Evolutionary conservation across 2,329 filamentous ascomycete genomes (phyloP), one percentile per base, ranked within the genome.

Genomic region (Phoma herbarum): DNA sequence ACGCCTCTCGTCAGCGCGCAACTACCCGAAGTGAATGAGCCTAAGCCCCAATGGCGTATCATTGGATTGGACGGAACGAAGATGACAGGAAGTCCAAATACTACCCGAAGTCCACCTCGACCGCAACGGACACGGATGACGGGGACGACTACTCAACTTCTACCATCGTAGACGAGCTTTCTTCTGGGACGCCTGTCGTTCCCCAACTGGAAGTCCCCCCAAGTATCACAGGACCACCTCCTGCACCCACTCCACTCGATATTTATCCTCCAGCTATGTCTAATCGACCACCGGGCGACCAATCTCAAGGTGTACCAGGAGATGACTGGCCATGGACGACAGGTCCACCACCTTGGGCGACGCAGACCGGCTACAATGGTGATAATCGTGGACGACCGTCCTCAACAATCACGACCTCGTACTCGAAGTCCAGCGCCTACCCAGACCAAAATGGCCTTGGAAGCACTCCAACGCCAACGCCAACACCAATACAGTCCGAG

Each of bases 1-100:
- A 52, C 41, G 50, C 59, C 60, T 64, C 55, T 60, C 61, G 62
- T 69, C 65, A 69, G 66, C 66, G 23, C 41, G 52, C 47, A 52
- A 53, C 45, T 54, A 47, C 46, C 53, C 53, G 29, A 9, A 49
- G 57, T 39, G 55, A 48, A 50, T 43, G 45, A 62, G 57, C 53
- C 47, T 45, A 60, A 49, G 42, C 52, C 59, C 39, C 60, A 57
- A 70, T 70, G 67, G 59, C 66, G 59, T 58, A 57, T 52, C 60
- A 52, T 16, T 22, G 41, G 56, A 39, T 54, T 45, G 45, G 33
- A 54, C 50, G 56, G 26, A 14, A 50, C 25, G 50, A 46, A 23
- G 45, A 42, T 39, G 16, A 54, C 56, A 7, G 22, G 41, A 26
- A 18, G 22, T 43, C 41, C 41, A 43, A 26, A 43, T 26, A 43